These are phyloP conservation scores for Volvariella surrecta DNA, from an alignment of 1,284 basidiomycete genomes.

Conservation along the genomic window DNA sequence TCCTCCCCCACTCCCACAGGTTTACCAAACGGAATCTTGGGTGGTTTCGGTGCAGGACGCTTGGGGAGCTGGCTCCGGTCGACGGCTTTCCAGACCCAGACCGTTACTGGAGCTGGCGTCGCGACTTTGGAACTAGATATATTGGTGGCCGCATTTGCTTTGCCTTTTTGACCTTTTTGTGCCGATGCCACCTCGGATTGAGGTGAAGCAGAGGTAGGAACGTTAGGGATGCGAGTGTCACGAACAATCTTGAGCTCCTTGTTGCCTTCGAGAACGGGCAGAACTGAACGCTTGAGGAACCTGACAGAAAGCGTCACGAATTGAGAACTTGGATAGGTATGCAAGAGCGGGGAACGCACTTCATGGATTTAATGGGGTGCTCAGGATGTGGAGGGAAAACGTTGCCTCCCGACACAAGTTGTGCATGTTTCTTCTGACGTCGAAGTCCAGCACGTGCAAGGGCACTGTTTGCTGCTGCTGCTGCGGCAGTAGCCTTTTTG, in stretches of 20 bases:
- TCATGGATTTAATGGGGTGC: conserved; percentile 43
- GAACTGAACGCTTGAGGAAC: conserved; percentile 47
- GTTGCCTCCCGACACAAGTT: too few relatives aligned
- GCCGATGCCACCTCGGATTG: conserved; percentile 17
- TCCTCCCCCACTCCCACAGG: conserved; percentile 47
- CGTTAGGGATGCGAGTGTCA: conserved; percentile 22
- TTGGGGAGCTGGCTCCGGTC: conserved; percentile 9
- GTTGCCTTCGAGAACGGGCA: conserved; percentile 35
- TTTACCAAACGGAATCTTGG: conserved; percentile 21
- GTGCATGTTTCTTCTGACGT: too few relatives aligned
- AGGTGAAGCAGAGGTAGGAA: conserved; percentile 16
- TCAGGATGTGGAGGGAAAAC: conserved; percentile 26
- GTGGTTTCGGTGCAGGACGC: conserved; percentile 10
- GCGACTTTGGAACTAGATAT: conserved; percentile 9
- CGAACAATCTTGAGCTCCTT: conserved; percentile 36
- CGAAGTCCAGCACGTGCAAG: neutral
- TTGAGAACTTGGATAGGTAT: neutral
- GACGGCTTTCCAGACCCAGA: conserved; percentile 24
- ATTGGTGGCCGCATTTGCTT: conserved; percentile 1
- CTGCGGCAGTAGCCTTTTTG: conserved; percentile 10
- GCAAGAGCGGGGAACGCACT: conserved; percentile 22
- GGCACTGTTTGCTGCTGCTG: conserved; percentile 3
- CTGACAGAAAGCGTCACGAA: conserved; percentile 27
- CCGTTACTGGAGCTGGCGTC: conserved; percentile 9
- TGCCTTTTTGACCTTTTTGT: too few relatives aligned